A percentile compares a stretch with the other conserved stretches of the same genome.
Evolutionary conservation across 2,329 filamentous ascomycete species (phyloP).

Genomic region (Thyridium curvatum): DNA sequence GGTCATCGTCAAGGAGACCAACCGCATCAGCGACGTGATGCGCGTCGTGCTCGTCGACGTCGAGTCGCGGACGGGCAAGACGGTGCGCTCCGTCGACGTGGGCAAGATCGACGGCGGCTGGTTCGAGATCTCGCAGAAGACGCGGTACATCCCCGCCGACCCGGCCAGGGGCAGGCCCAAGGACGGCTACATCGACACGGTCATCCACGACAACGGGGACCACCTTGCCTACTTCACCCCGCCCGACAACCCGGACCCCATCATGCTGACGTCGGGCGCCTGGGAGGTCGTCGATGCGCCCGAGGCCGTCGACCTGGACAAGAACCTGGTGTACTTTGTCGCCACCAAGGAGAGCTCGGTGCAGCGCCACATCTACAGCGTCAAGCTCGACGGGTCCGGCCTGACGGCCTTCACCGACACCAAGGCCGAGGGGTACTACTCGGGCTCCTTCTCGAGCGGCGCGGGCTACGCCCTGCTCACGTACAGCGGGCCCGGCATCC

Average conservation of each 20-base stretch:
- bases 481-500: constrained; percentile 78
- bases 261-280: constrained; percentile 74
- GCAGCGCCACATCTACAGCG: constrained; percentile 86
- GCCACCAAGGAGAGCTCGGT: constrained; percentile 82
- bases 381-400: constrained; percentile 73
- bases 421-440: constrained; percentile 69
- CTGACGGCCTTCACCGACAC: constrained; percentile 70
- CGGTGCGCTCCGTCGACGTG: constrained; percentile 74
- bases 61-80: constrained; percentile 62
- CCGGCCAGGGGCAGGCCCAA: constrained; percentile 65
- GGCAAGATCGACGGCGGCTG: constrained; percentile 87
- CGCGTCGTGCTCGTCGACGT: constrained; percentile 85
- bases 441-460: constrained; percentile 74
- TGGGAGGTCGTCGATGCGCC: constrained; percentile 92
- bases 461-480: constrained; percentile 79
- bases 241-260: constrained; percentile 72
- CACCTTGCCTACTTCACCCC: constrained; percentile 93
- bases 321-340: constrained; percentile 87
- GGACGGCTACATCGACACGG: constrained; percentile 88
- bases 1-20: constrained; percentile 85
- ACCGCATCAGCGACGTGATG: constrained; percentile 87
- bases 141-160: constrained; percentile 81
- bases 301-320: constrained; percentile 74
- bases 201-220: constrained; percentile 81
- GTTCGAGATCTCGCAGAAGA: constrained; percentile 90